Conservation (phyloP, 306 rosid genomes). For the Calophaca sinica region DNA sequence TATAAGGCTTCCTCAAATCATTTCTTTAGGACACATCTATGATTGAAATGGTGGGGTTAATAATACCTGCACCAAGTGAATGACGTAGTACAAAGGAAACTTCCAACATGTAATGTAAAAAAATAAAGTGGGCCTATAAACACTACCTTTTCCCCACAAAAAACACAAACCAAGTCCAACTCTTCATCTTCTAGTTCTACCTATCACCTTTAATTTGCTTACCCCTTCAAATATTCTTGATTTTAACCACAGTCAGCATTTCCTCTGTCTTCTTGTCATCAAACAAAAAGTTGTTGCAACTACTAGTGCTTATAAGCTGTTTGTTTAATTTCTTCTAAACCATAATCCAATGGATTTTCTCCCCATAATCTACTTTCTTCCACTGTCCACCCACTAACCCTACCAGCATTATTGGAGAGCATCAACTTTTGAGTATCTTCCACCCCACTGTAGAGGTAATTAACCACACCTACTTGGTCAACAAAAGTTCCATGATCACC, state of each 20-base stretch:
- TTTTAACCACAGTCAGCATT: conserved; percentile 55
- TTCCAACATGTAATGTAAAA: neutral
- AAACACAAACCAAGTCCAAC: conserved; percentile 29
- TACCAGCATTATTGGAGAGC: conserved; percentile 30
- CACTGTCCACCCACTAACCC: conserved; percentile 29
- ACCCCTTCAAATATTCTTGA: conserved; percentile 18
- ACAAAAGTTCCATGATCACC: conserved; percentile 34
- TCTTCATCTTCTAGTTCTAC: conserved; percentile 21
- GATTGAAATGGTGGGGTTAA: conserved; percentile 12
- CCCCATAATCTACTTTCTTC: conserved; percentile 50
- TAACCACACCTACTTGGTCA: conserved; percentile 33
- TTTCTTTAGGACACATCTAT: neutral
- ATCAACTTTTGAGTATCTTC: conserved; percentile 49
- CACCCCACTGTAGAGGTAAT: conserved; percentile 38
- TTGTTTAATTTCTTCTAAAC: conserved; percentile 72
- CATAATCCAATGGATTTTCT: conserved; percentile 61
- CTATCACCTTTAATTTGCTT: neutral
- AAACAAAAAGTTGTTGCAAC: conserved; percentile 61
- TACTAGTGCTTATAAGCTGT: conserved; percentile 56
- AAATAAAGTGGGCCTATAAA: conserved; percentile 1
- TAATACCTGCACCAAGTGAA: neutral
- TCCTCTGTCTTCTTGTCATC: conserved; percentile 66
- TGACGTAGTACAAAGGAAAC: neutral
- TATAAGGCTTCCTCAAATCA: neutral
- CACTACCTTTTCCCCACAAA: conserved; percentile 13